A percentile compares a stretch with the other conserved stretches of the same genome.
phyloP scores from a whole-genome alignment of 371 early-diverging fungal genomes.

The Neoconidiobolus thromboides region DNA sequence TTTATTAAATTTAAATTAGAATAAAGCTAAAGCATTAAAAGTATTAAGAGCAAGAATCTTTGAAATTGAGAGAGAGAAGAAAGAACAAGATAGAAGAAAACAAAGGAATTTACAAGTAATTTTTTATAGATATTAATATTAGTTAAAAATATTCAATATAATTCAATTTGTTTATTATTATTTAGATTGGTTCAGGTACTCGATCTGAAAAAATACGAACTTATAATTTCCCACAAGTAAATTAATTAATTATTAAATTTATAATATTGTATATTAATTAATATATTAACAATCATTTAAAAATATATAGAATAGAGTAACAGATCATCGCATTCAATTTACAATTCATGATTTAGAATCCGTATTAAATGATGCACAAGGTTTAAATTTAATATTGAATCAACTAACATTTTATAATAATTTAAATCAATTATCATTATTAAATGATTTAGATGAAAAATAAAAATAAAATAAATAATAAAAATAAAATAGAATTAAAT shows the following conservation, averaged over 20 bases:
- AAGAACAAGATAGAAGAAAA: conserved; percentile 31
- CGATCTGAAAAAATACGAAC: conserved; percentile 75
- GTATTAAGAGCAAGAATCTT: conserved; percentile 61
- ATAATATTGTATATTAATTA: not conserved
- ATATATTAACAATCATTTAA: not conserved
- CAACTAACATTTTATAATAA: too few species aligned
- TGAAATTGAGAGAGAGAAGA: conserved; percentile 42
- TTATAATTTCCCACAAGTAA: conserved; percentile 58
- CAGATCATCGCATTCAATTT: conserved; percentile 65
- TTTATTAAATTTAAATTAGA: conserved; percentile 18
- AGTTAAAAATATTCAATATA: not conserved
- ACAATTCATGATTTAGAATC: conserved; percentile 49
- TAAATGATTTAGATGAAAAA: too few species aligned
- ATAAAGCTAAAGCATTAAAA: conserved; percentile 70
- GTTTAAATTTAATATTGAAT: not conserved
- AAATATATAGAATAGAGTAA: conserved; percentile 40
- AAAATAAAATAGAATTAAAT: too few species aligned
- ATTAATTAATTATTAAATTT: not conserved
- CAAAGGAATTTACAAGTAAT: conserved; percentile 39
- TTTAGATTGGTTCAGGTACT: conserved; percentile 37
- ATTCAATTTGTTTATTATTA: not conserved
- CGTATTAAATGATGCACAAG: conserved; percentile 30
- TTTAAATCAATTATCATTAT: too few species aligned
- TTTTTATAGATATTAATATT: not conserved
- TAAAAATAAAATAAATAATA: too few species aligned